Conservation (phyloP, 2,329 filamentous ascomycete species). For the Fusarium sterilihyphosum region DNA sequence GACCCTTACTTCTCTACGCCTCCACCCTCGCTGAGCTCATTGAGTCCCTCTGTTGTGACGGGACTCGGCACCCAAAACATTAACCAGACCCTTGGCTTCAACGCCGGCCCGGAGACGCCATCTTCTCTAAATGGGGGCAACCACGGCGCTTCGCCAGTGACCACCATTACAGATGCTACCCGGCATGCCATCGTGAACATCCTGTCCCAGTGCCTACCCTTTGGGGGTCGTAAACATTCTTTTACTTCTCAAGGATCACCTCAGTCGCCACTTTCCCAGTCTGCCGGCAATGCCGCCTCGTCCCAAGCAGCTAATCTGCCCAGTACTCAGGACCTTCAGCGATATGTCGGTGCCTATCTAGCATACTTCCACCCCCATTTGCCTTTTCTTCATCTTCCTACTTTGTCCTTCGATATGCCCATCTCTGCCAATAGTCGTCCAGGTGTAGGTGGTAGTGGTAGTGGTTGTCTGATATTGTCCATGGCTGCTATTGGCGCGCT, state of each 20-base stretch:
- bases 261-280: constrained; percentile 62
- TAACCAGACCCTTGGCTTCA: constrained; percentile 73
- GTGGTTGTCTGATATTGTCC: constrained; percentile 83
- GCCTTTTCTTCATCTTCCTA: constrained; percentile 93
- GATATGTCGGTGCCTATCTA: constrained; percentile 90
- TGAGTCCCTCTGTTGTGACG: constrained; percentile 77
- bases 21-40: constrained; percentile 75
- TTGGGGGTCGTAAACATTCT: constrained; percentile 72
- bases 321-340: constrained; percentile 85
- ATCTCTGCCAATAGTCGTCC: constrained; percentile 71
- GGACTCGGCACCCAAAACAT: constrained; percentile 69
- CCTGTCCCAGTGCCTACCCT: constrained; percentile 65
- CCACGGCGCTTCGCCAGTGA: constrained; percentile 66
- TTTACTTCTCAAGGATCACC: constrained; percentile 66
- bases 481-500: constrained; percentile 85
- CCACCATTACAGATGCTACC: constrained; percentile 73
- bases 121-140: constrained; percentile 75
- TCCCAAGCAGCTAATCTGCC: constrained; percentile 72
- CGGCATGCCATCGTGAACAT: constrained; percentile 69
- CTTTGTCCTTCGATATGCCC: constrained; percentile 87
- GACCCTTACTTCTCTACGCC: constrained; percentile 84
- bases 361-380: constrained; percentile 93
- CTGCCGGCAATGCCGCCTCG: constrained; percentile 59
- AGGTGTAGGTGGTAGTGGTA: constrained; percentile 80
- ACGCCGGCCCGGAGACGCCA: constrained; percentile 75